Base-by-base conservation (phyloP, 116 monocot genomes). In the Dioscorea cayenensis region DNA sequence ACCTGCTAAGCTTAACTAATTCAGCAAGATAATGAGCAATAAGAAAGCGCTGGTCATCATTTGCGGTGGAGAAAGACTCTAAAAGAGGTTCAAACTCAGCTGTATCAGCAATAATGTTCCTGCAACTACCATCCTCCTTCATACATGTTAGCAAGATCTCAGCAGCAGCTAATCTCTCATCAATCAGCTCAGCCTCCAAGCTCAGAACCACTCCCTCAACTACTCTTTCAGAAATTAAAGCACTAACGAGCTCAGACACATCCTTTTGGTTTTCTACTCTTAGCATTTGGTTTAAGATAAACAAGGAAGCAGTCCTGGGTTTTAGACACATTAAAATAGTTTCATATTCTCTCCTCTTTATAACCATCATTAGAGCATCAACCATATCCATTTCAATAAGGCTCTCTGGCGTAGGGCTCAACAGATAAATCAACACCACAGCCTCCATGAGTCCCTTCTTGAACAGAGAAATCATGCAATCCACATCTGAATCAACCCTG, bases 401-500 rank as follows among this genome's bases (percentile, higher is more conserved):
- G 20, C 61, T 77, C 69, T 83, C 83, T 60, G 52, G 80, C 11
- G 80, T 70, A 59, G 80, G 82, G 14, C 28, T 65, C 20, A 83
- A 49, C 28, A 75, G 68, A 71, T 78, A 83, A 58, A 87, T 79
- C 66, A 87, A 50, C 25, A 77, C 77, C 22, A 67, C 80, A 19
- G 80, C 69, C 70, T 87, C 83, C 5, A 62, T 29, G 59, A 87
- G 43, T 18, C 86, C 86, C 35, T 87, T 87, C 80, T 83, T 87
- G 76, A 87, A 83, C 27, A 87, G 70, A 21, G 83, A 77, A 21
- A 76, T 83, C 72, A 87, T 70, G 72, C 83, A 87, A 16, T 83
- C 80, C 27, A 87, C 78, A 73, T 87, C 86, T 23, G 86, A 87
- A 63, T 83, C 83, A 59, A 78, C 83, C 59, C 83, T 75, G 4